Conservation (phyloP, 2,329 filamentous ascomycete genomes). For the Fusarium sp. region DNA sequence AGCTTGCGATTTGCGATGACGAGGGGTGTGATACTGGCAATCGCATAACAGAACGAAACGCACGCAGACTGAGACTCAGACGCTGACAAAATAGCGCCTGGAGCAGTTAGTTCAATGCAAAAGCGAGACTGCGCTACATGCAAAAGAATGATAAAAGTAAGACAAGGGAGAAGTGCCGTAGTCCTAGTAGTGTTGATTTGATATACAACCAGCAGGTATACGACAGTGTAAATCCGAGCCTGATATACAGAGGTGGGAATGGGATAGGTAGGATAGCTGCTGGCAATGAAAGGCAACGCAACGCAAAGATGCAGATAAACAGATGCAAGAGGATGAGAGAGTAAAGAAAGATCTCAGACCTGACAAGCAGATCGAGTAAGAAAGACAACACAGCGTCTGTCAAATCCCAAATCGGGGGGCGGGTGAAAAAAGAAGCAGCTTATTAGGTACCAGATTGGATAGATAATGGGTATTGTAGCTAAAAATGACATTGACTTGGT, state of each 20-base stretch:
- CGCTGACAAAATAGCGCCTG: conserved; percentile 27
- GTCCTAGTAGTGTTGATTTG: conserved; percentile 8
- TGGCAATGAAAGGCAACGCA: conserved; percentile 15
- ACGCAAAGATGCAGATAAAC: conserved; percentile 19
- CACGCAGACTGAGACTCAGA: conserved; percentile 8
- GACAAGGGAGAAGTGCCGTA: conserved; percentile 16
- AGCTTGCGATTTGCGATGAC: conserved; percentile 28
- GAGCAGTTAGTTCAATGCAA: conserved; percentile 25
- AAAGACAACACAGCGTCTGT: conserved; percentile 31
- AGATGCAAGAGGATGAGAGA: conserved; percentile 23
- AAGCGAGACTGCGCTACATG: conserved; percentile 31
- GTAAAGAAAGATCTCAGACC: conserved; percentile 23
- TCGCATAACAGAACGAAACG: conserved; percentile 10
- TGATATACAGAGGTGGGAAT: background rate
- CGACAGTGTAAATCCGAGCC: conserved; percentile 3
- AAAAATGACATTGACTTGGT: conserved; percentile 39
- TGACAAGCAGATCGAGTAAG: conserved; percentile 34
- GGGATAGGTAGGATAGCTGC: background rate
- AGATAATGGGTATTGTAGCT: conserved; percentile 25
- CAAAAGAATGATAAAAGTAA: conserved; percentile 22
- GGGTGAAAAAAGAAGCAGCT: conserved; percentile 29
- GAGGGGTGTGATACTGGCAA: conserved; percentile 33
- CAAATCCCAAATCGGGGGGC: conserved; percentile 37
- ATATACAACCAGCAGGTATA: conserved; percentile 27
- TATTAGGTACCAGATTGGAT: conserved; percentile 29